Percentiles rank a stretch among this genome's conserved stretches.
Evolutionary conservation across 1,284 basidiomycete genomes (phyloP).

Genomic region (Cryptococcus deneoformans): DNA sequence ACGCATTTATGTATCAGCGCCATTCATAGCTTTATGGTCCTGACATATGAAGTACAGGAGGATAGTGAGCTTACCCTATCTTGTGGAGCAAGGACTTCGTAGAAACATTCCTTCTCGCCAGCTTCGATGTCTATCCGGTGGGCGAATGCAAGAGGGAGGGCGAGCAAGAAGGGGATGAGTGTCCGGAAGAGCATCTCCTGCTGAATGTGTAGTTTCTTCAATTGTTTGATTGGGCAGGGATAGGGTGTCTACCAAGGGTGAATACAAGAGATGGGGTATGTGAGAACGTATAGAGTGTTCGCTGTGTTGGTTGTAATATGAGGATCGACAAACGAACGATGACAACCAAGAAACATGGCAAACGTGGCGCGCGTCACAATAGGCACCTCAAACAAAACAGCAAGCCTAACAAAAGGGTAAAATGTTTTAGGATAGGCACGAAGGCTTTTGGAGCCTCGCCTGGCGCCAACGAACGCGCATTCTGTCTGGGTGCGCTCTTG

Average conservation of each 20-base stretch:
- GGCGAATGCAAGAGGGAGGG: slow-evolving; percentile 31
- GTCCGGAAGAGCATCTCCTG: slow-evolving; percentile 7
- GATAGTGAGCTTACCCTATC: slow-evolving; percentile 67
- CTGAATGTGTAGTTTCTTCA: neutral
- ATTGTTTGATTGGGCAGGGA: neutral
- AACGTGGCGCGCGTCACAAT: too few species aligned
- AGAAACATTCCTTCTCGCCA: slow-evolving; percentile 92
- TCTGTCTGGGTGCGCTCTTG: too few species aligned
- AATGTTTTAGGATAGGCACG: too few species aligned
- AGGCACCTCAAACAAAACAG: too few species aligned
- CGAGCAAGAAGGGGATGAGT: slow-evolving; percentile 16
- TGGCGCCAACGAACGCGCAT: too few species aligned
- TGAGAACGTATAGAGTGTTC: too few species aligned
- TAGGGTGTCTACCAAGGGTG: neutral
- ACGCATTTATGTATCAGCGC: neutral
- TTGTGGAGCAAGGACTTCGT: slow-evolving; percentile 91
- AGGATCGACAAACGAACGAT: too few species aligned
- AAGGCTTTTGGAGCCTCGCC: too few species aligned
- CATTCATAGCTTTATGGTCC: too few species aligned
- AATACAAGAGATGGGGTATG: neutral
- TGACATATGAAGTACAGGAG: neutral
- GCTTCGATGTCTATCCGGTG: slow-evolving; percentile 62
- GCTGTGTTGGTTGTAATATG: too few species aligned
- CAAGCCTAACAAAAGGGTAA: too few species aligned
- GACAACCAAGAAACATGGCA: too few species aligned